Percentiles rank a stretch among this genome's conserved stretches.
phyloP scores from a whole-genome alignment of 2,329 filamentous ascomycete species.

The Pseudopyrenochaeta lycopersici region DNA sequence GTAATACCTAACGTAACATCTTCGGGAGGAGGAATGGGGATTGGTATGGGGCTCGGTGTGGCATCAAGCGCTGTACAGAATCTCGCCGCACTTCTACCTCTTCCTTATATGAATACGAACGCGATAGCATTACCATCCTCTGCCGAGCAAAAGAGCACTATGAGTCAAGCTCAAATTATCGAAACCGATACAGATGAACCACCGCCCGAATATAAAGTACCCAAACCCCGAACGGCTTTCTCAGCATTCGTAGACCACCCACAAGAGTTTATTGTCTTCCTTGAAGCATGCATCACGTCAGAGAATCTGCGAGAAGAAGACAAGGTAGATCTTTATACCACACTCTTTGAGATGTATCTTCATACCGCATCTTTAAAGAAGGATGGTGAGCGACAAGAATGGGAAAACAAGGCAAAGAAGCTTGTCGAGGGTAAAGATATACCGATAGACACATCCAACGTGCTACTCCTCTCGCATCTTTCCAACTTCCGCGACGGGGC shows the following conservation, averaged over 20 bases:
- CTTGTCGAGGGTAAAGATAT: constrained; percentile 81
- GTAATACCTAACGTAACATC: constrained; percentile 59
- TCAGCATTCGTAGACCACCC: constrained; percentile 96
- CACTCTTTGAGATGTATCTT: constrained; percentile 97
- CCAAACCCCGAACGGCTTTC: constrained; percentile 87
- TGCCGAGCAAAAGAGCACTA: constrained; percentile 61
- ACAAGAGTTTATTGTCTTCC: constrained; percentile 88
- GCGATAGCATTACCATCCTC: constrained; percentile 64
- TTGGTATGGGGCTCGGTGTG: constrained; percentile 43
- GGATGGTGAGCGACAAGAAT: constrained; percentile 75
- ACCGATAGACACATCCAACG: constrained; percentile 93
- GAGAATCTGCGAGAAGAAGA: constrained; percentile 76
- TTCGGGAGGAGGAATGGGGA: constrained; percentile 52
- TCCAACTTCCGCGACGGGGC: constrained; percentile 91
- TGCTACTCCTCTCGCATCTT: constrained; percentile 89
- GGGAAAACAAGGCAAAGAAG: constrained; percentile 90
- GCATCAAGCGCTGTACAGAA: constrained; percentile 85
- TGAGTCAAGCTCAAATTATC: constrained; percentile 63
- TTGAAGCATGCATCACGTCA: constrained; percentile 85
- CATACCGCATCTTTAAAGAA: constrained; percentile 83
- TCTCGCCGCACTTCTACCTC: constrained; percentile 80
- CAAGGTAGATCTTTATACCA: constrained; percentile 88
- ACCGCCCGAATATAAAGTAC: constrained; percentile 73
- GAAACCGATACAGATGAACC: constrained; percentile 63
- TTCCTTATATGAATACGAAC: constrained; percentile 82